Evolutionary conservation across 2,329 filamentous ascomycete genomes (phyloP).

Genomic region (Cercospora beticola): DNA sequence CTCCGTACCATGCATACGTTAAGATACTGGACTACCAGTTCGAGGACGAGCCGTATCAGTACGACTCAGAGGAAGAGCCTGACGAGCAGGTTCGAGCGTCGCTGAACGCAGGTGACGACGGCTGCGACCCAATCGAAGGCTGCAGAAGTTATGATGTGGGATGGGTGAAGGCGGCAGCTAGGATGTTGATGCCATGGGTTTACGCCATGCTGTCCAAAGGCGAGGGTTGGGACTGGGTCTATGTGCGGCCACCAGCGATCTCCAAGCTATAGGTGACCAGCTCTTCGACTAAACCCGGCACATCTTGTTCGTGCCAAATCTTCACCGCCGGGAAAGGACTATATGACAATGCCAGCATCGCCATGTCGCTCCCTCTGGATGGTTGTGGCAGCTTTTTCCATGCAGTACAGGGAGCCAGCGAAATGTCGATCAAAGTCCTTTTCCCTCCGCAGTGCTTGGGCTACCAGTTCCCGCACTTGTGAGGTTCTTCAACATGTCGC

Average conservation of each 20-base stretch:
- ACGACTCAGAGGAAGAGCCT: not conserved
- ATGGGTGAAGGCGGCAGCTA: constrained; percentile 5
- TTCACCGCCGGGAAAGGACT: too few species aligned
- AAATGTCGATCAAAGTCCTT: too few species aligned
- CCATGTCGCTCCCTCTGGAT: too few species aligned
- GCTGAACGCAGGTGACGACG: not conserved
- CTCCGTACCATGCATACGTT: not conserved
- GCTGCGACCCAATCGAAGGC: constrained; percentile 4
- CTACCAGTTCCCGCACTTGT: too few species aligned
- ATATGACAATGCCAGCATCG: too few species aligned
- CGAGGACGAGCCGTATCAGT: not conserved
- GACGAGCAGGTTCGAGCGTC: not conserved
- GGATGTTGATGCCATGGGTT: not conserved
- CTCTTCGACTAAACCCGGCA: too few species aligned
- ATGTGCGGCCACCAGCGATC: constrained; percentile 5
- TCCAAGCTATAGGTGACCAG: too few species aligned
- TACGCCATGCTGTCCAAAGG: not conserved
- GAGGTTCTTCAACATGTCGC: too few species aligned
- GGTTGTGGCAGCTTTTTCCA: too few species aligned
- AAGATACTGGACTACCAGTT: constrained; percentile 1
- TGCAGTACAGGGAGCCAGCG: too few species aligned
- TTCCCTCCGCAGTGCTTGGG: too few species aligned
- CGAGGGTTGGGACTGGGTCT: not conserved
- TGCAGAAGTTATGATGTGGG: constrained; percentile 8
- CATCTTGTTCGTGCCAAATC: too few species aligned